Evolutionary conservation across 768 basidiomycete species (phyloP).

Genomic region (Phaffia australis): DNA sequence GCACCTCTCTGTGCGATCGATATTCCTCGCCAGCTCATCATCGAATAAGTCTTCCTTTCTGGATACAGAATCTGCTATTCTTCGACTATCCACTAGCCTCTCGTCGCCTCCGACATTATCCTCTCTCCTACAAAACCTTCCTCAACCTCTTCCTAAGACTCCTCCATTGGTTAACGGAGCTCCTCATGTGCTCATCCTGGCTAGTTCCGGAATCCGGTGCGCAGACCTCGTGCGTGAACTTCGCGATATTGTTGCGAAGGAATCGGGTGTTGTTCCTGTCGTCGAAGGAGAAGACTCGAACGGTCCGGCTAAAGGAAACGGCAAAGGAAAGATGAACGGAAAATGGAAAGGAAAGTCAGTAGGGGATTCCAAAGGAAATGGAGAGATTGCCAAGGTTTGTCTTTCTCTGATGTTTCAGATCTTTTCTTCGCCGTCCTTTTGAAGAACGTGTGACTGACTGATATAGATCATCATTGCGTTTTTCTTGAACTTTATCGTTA

Average conservation of each 20-base stretch:
- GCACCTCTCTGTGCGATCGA: not conserved
- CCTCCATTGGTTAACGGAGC: not conserved
- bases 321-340: conserved; percentile 1
- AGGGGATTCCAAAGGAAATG: conserved; percentile 5
- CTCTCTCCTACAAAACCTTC: not conserved
- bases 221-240: conserved; percentile 26
- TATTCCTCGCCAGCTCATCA: not conserved
- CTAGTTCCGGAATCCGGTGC: conserved; percentile 22
- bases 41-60: not conserved
- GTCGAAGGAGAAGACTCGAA: not conserved
- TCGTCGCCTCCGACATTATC: conserved; percentile 3
- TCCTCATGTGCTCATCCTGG: conserved; percentile 24
- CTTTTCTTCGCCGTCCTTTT: not conserved
- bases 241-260: conserved; percentile 7
- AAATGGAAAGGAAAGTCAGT: conserved; percentile 11
- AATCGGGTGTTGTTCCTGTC: not conserved
- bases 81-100: not conserved
- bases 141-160: not conserved
- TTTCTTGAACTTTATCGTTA: too few species aligned
- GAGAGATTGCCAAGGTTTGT: conserved; percentile 24
- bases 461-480: too few species aligned
- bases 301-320: not conserved
- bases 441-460: not conserved
- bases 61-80: not conserved
- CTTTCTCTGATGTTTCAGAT: not conserved